Base-by-base conservation (phyloP, 192 early-diverging fungal species). In the Podochytrium sp. region DNA sequence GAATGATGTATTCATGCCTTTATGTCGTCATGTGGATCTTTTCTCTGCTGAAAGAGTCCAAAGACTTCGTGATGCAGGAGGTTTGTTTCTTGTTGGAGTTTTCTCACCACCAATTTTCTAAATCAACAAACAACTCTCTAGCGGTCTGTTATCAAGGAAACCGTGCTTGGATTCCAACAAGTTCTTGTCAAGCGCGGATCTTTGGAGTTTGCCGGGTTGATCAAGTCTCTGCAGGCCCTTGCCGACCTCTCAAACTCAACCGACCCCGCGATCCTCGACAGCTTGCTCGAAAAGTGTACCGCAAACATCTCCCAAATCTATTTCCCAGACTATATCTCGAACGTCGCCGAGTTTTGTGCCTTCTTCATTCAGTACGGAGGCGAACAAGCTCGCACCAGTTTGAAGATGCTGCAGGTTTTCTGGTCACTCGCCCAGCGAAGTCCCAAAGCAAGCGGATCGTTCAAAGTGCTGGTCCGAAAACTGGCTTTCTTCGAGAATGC, bases 1-100 rank as follows among this genome's bases (percentile, higher is more conserved):
- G 68, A 10, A 27, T 80, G 35, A 30, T 84, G 23, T 84, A 84
- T 58, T 79, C 78, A 12, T 40, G 76, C 20, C 74, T 84, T 25
- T 79, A 84, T 43, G 41, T 70, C 33, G 47, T 84, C 43, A 37
- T 73, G 18, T 81, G 76, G 77, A 52, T 84, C 12, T 80, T 82
- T 71, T 55, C 50, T 0, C 2, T 27, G 3, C 30, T 73, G 37
- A 42, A 29, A 29, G 40, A 63, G 25, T 37, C 10, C 23, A 30
- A 51, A 39, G 40, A 40, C 29, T 49, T 29, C n/a, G 32, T 42
- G 14, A 55, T 72, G 34, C 49, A 55, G 27, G 47, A 68, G 42
- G 51, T 71, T 18, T 49, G 37, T 65, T 65, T 73, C 40, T 73
- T 16, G 35, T 39, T 55, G 20, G 25, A 67, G 14, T 42, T 20